Percentiles rank a stretch among this genome's conserved stretches.
These are phyloP conservation scores for Calendula officinalis DNA, from an alignment of 129 eudicot genomes.

Conservation along the genomic window DNA sequence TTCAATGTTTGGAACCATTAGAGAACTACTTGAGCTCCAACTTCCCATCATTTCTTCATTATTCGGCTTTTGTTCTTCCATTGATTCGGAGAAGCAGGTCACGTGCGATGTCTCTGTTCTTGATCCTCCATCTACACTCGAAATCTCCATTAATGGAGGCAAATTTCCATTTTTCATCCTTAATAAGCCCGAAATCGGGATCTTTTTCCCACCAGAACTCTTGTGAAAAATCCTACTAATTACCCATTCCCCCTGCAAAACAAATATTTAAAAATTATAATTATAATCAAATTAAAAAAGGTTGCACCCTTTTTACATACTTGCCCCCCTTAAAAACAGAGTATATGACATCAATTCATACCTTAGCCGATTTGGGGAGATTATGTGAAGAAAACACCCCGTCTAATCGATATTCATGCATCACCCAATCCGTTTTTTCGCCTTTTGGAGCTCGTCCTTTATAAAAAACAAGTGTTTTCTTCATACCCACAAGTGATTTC, in stretches of 20 bases:
- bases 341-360: conserved; percentile 29
- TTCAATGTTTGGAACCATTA: conserved; percentile 27
- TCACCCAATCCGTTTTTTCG: conserved; percentile 76
- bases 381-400: conserved; percentile 40
- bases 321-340: conserved; percentile 5
- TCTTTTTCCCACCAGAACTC: conserved; percentile 55
- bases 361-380: conserved; percentile 45
- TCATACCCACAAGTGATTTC: conserved; percentile 62
- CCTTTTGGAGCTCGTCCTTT: conserved; percentile 84
- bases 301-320: not conserved
- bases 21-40: conserved; percentile 32
- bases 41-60: conserved; percentile 29
- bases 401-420: conserved; percentile 76
- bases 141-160: conserved; percentile 63
- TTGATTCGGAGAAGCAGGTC: conserved; percentile 77
- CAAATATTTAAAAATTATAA: not conserved
- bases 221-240: conserved; percentile 74
- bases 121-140: conserved; percentile 42
- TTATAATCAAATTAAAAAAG: not conserved
- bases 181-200: conserved; percentile 42
- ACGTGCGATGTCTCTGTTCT: conserved; percentile 48
- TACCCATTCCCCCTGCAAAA: conserved; percentile 88
- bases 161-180: conserved; percentile 30
- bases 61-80: conserved; percentile 48
- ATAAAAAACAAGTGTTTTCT: conserved; percentile 73